phyloP scores from a whole-genome alignment of 2,329 filamentous ascomycete genomes.

The Clarireedia homoeocarpa region DNA sequence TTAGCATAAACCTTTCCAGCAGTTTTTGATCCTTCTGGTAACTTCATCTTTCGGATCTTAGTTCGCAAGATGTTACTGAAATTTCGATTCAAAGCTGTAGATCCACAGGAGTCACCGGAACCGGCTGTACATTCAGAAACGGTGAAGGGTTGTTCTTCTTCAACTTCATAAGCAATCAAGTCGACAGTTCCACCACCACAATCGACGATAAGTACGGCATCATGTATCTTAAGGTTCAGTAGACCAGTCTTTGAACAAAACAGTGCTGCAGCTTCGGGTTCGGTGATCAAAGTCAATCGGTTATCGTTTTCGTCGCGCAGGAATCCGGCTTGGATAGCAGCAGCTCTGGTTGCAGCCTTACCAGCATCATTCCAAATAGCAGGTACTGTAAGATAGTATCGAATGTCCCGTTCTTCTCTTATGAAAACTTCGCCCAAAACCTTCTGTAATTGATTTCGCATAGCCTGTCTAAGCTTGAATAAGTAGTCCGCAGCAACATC shows the following conservation, averaged over 20 bases:
- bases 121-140: conserved; percentile 96
- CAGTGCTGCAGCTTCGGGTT: conserved; percentile 92
- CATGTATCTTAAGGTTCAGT: conserved; percentile 93
- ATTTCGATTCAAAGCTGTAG: conserved; percentile 95
- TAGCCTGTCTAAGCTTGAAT: conserved; percentile 94
- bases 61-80: conserved; percentile 97
- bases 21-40: conserved; percentile 92
- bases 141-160: conserved; percentile 94
- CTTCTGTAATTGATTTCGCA: conserved; percentile 93
- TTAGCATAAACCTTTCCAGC: conserved; percentile 98
- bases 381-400: conserved; percentile 96
- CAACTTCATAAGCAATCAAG: conserved; percentile 97
- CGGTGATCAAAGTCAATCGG: conserved; percentile 85
- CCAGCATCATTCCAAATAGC: conserved; percentile 99
- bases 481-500: conserved; percentile 99
- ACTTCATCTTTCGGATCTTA: conserved; percentile 98
- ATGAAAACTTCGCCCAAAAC: conserved; percentile 96
- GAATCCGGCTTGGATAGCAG: conserved; percentile 95
- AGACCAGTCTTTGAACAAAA: conserved; percentile 97
- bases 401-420: conserved; percentile 93
- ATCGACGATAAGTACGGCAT: conserved; percentile 96
- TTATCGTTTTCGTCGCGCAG: conserved; percentile 97
- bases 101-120: conserved; percentile 94
- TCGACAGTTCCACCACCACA: conserved; percentile 98
- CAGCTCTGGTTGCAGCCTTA: conserved; percentile 91